A percentile compares a stretch with the other conserved stretches of the same genome.
Conservation (phyloP, 768 basidiomycete genomes). For the Termitomyces sp. region DNA sequence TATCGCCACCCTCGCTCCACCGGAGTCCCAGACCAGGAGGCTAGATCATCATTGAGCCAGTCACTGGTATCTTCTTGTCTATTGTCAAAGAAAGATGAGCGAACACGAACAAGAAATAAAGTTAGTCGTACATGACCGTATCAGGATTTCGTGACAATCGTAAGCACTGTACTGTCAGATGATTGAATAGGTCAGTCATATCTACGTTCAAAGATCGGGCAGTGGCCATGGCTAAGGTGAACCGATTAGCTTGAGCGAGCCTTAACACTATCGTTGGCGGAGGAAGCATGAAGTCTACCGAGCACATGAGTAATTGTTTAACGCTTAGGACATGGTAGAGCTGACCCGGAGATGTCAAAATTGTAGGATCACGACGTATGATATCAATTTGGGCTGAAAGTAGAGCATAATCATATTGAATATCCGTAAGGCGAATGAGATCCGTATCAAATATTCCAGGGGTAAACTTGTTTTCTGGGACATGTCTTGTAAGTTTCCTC, state of each 20-base stretch:
- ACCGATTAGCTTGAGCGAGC: conserved; percentile 74
- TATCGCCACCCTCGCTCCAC: conserved; percentile 86
- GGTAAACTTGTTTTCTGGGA: conserved; percentile 73
- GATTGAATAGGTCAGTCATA: conserved; percentile 82
- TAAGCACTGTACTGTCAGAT: conserved; percentile 75
- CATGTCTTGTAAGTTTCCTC: conserved; percentile 64
- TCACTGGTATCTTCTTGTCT: conserved; percentile 72
- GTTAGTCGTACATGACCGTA: conserved; percentile 47
- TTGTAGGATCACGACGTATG: conserved; percentile 58
- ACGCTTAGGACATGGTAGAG: neutral
- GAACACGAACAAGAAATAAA: conserved; percentile 5
- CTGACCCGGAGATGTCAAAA: conserved; percentile 66
- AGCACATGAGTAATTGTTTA: neutral
- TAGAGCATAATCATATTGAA: conserved; percentile 74
- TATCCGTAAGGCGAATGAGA: conserved; percentile 75
- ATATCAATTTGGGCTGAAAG: conserved; percentile 78
- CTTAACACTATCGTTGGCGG: conserved; percentile 69
- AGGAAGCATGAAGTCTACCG: conserved; percentile 49
- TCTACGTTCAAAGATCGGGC: conserved; percentile 78
- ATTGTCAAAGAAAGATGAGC: conserved; percentile 12
- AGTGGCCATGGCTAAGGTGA: conserved; percentile 73
- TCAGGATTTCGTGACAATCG: conserved; percentile 66
- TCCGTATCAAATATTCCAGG: conserved; percentile 66
- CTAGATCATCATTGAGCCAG: conserved; percentile 82
- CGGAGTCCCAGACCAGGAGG: conserved; percentile 80